Evolutionary conservation across 495 filamentous ascomycete species (phyloP), one percentile per base, ranked within the genome.

Genomic region (Lasiosphaeriaceae sp.): DNA sequence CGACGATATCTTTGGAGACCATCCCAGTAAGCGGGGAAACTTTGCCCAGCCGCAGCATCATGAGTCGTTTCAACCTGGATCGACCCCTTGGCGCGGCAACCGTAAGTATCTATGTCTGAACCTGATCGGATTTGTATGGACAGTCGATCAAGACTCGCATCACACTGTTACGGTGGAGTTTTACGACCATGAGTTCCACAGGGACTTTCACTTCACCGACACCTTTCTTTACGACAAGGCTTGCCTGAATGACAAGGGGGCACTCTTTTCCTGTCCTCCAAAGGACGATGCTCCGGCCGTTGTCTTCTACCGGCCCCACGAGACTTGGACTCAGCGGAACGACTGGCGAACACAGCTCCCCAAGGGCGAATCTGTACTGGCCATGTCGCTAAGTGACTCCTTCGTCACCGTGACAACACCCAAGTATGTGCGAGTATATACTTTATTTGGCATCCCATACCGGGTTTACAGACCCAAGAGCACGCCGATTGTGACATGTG

Each of bases 151-250:
- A 72, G 91, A 96, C 61, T 87, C 86, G 0, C 93, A 97, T 59
- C 82, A 97, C 70, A 98, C 93, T 7, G 87, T 98, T 23, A 97
- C 95, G 0, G 90, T 97, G 16, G 94, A 98, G 61, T 98, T 98
- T 69, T 96, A 97, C 67, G 94, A 98, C 72, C 83, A 89, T 20
- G 90, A 96, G 57, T 85, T 85, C 52, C 90, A 96, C 66, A 81
- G 95, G 21, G 89, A 96, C 71, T 97, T 96, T 64, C 94, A 98
- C 73, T 97, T 97, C 72, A 97, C 92, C 2, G 94, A 98, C 65
- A 91, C 91, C 1, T 96, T 89, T 66, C 77, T 90, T 20, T 97
- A 97, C 71, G 95, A 98, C 72, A 95, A 95, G 66, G 93, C 94
- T n/a, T 97, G 93, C 62, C 74, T 80, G 7, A 80, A 91, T 66